Evolutionary conservation across 305 asterid species (phyloP).

Genomic region (Fraxinus greggii): DNA sequence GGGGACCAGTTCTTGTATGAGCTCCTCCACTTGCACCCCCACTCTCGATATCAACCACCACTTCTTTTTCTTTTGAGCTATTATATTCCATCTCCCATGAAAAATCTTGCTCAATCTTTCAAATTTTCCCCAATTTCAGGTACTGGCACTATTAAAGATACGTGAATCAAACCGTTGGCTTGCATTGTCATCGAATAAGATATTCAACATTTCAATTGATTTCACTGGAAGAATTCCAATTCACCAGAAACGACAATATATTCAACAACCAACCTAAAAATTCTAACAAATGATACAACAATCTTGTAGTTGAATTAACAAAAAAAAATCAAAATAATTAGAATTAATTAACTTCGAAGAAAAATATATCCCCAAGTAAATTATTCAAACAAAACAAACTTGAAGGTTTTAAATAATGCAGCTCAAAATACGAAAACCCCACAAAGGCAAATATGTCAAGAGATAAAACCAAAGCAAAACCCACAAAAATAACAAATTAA

Average conservation of each 20-base stretch:
- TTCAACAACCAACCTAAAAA: constrained; percentile 25
- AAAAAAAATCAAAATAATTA: neutral
- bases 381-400: neutral
- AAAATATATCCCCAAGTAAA: neutral
- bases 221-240: neutral
- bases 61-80: constrained; percentile 27
- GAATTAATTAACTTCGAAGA: neutral
- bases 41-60: constrained; percentile 41
- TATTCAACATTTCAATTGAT: neutral
- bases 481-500: neutral
- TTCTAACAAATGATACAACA: constrained; percentile 13
- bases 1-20: neutral
- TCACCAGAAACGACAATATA: constrained; percentile 3
- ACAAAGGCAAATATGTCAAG: neutral
- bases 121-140: neutral
- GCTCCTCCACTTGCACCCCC: constrained; percentile 31
- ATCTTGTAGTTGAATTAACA: constrained; percentile 22
- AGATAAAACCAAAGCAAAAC: neutral
- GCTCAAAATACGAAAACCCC: neutral
- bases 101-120: constrained; percentile 5
- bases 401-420: neutral
- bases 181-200: neutral
- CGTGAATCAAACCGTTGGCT: neutral
- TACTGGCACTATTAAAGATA: neutral
- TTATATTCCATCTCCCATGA: constrained; percentile 35